Evolutionary conservation across 257 asterid genomes (phyloP).

Genomic region (Solanum appendiculatum): DNA sequence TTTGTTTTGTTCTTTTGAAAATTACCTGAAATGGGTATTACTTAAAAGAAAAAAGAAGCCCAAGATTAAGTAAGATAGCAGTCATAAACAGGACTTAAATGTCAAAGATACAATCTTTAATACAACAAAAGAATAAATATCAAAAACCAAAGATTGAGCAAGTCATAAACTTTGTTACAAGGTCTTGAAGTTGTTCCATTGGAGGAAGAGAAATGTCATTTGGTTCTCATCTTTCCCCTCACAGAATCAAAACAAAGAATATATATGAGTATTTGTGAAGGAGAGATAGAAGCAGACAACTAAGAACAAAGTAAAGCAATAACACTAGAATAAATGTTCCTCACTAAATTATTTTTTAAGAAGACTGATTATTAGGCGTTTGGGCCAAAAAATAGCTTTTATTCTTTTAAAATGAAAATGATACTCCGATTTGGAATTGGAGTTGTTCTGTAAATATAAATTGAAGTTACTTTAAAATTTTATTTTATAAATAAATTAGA

Average conservation of each 20-base stretch:
- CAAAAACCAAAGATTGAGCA: neutral
- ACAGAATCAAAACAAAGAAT: slow-evolving; percentile 7
- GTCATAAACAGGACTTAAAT: neutral
- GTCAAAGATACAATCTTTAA: neutral
- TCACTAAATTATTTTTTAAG: too few species aligned
- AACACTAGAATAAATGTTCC: too few species aligned
- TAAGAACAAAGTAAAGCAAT: too few species aligned
- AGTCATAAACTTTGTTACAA: slow-evolving; percentile 8
- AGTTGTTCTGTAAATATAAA: too few species aligned
- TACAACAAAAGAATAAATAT: neutral
- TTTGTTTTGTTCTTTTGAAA: neutral
- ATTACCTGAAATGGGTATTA: too few species aligned
- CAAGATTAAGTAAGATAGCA: neutral
- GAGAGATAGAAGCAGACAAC: neutral
- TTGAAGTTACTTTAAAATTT: too few species aligned
- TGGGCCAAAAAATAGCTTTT: too few species aligned
- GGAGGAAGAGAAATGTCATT: slow-evolving; percentile 65
- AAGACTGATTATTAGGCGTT: too few species aligned
- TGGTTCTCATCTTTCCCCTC: neutral
- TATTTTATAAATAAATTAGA: too few species aligned
- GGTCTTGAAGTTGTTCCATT: slow-evolving; percentile 96
- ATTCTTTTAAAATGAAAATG: too few species aligned
- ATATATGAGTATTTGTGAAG: slow-evolving; percentile 7
- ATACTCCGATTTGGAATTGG: too few species aligned
- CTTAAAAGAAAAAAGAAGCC: too few species aligned